phyloP scores from a whole-genome alignment of 2,329 filamentous ascomycete species.

The Pseudohalonectria lignicola region DNA sequence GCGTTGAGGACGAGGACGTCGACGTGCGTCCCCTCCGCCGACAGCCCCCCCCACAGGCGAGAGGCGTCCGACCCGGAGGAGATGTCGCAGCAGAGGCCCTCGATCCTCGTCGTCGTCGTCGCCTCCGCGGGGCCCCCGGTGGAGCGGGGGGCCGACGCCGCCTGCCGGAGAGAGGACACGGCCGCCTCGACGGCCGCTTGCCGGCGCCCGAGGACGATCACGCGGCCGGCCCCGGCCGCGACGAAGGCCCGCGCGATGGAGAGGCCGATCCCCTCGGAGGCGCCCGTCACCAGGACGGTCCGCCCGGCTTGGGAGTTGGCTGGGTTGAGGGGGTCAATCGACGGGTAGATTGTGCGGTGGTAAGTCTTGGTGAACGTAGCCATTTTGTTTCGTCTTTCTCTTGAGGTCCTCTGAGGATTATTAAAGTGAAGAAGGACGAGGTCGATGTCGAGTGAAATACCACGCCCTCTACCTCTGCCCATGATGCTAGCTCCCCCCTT shows the following conservation, averaged over 20 bases:
- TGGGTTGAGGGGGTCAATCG: neutral
- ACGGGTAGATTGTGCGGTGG: neutral
- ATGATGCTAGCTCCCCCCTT: no score
- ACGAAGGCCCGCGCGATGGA: constrained; percentile 49
- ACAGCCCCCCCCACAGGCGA: neutral
- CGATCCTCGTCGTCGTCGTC: neutral
- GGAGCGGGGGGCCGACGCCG: neutral
- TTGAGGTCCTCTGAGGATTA: no score
- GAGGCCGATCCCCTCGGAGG: constrained; percentile 54
- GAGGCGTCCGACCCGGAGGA: neutral
- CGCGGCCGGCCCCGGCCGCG: constrained; percentile 20
- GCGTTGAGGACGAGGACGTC: neutral
- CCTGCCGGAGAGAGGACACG: neutral
- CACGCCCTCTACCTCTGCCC: no score
- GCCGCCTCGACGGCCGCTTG: neutral
- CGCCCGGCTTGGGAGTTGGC: constrained; percentile 22
- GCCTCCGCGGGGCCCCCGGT: no score
- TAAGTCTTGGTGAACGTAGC: neutral
- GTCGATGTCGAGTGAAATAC: no score
- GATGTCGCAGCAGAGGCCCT: neutral
- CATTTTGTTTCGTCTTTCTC: no score
- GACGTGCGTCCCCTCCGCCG: neutral
- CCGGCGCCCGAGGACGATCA: constrained; percentile 20
- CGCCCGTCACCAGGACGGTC: constrained; percentile 56
- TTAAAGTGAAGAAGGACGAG: no score